Evolutionary conservation across 1,139 yeast species (phyloP).

Genomic region (Suhomyces panamericanus): DNA sequence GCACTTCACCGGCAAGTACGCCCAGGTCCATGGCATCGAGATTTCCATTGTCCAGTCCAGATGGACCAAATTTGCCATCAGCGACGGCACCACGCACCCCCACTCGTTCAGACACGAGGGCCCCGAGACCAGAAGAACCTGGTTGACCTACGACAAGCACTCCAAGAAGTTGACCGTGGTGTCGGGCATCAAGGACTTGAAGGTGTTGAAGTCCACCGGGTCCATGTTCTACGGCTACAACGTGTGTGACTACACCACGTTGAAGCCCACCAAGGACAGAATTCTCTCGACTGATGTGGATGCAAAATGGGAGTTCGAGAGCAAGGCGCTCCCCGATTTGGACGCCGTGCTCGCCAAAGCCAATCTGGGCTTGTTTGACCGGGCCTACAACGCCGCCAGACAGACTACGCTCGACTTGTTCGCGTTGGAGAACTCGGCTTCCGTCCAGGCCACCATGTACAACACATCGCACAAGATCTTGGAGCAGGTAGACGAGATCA

Average conservation of each 20-base stretch:
- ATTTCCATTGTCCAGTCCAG: constrained; percentile 66
- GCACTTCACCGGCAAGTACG: constrained; percentile 75
- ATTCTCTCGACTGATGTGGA: constrained; percentile 85
- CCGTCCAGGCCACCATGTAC: constrained; percentile 95
- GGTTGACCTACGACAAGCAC: constrained; percentile 51
- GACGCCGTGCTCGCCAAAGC: constrained; percentile 54
- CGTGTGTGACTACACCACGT: constrained; percentile 84
- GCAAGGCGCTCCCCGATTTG: constrained; percentile 49
- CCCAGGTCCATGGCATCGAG: constrained; percentile 72
- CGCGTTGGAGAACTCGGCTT: constrained; percentile 82
- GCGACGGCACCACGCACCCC: constrained; percentile 67
- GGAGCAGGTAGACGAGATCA: constrained; percentile 54
- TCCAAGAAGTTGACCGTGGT: constrained; percentile 53
- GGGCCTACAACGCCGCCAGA: constrained; percentile 60
- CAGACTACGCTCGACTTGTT: constrained; percentile 70
- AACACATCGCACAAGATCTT: constrained; percentile 81
- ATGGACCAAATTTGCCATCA: constrained; percentile 74
- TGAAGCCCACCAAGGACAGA: constrained; percentile 79
- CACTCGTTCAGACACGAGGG: constrained; percentile 88
- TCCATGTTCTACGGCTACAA: constrained; percentile 89
- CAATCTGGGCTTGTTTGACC: constrained; percentile 63
- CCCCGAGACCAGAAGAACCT: constrained; percentile 68
- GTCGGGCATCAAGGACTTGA: constrained; percentile 80
- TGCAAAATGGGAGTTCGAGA: constrained; percentile 69
- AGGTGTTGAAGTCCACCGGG: constrained; percentile 90